Percentiles rank a stretch among this genome's conserved stretches.
These are phyloP conservation scores for Penicillium paxilli DNA, from an alignment of 495 filamentous ascomycete species.

Conservation along the genomic window DNA sequence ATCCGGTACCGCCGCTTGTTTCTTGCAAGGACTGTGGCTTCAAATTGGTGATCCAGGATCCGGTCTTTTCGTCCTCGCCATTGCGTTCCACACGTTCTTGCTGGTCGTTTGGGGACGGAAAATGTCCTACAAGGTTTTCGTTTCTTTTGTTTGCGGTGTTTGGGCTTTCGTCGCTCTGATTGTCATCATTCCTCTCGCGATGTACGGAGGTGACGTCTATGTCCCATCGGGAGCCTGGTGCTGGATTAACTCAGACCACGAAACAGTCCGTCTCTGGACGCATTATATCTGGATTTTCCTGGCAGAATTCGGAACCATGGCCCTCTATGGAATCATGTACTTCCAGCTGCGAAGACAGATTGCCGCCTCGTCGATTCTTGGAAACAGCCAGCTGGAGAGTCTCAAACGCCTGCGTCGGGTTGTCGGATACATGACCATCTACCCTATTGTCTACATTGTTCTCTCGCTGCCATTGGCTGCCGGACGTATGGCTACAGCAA, in stretches of 20 bases:
- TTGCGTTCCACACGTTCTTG: conserved; percentile 69
- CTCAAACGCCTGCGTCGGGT: conserved; percentile 46
- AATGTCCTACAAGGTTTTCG: conserved; percentile 54
- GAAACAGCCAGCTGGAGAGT: conserved; percentile 38
- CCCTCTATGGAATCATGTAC: conserved; percentile 66
- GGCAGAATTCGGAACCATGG: conserved; percentile 61
- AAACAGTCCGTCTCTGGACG: conserved; percentile 62
- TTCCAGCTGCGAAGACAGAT: conserved; percentile 54
- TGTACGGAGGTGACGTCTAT: conserved; percentile 58
- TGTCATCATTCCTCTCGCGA: conserved; percentile 53
- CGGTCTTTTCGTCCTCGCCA: conserved; percentile 69
- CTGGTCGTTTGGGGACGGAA: conserved; percentile 60
- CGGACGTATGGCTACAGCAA: conserved; percentile 66
- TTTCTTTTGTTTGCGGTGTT: conserved; percentile 45
- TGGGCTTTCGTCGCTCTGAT: conserved; percentile 64
- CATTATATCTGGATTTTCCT: conserved; percentile 84
- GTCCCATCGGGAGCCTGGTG: conserved; percentile 68
- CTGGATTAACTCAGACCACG: conserved; percentile 66
- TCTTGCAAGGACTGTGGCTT: conserved; percentile 70
- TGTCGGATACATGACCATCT: conserved; percentile 70
- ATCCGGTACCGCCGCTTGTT: conserved; percentile 60
- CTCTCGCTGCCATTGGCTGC: conserved; percentile 71
- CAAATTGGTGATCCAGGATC: conserved; percentile 68
- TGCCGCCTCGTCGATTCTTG: conserved; percentile 39
- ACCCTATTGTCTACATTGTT: conserved; percentile 71